Evolutionary conservation across 495 filamentous ascomycete species (phyloP).

Genomic region (Lepraria neglecta): DNA sequence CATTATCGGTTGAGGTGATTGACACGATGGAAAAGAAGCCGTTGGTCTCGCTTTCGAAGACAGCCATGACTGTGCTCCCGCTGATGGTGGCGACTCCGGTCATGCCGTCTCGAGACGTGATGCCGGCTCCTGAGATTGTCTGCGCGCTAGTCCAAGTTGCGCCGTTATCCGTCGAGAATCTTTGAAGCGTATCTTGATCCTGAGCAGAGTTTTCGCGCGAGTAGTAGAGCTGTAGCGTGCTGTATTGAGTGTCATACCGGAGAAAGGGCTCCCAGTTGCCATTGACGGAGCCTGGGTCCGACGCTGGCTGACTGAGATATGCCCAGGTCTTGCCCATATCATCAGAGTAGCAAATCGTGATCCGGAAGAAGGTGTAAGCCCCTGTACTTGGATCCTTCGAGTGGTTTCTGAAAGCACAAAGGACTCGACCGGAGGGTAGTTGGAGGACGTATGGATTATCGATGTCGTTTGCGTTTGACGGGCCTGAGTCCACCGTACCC

Average conservation of each 20-base stretch:
- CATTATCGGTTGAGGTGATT: slow-evolving; percentile 42
- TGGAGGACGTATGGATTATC: slow-evolving; percentile 48
- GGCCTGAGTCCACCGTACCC: slow-evolving; percentile 31
- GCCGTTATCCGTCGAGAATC: slow-evolving; percentile 43
- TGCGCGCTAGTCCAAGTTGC: slow-evolving; percentile 36
- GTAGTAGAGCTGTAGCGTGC: slow-evolving; percentile 46
- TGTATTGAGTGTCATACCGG: slow-evolving; percentile 33
- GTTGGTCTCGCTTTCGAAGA: slow-evolving; percentile 42
- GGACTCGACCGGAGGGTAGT: slow-evolving; percentile 40
- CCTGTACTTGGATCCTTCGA: slow-evolving; percentile 29
- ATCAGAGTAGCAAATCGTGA: slow-evolving; percentile 43
- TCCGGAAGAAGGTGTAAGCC: slow-evolving; percentile 44
- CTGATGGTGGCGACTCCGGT: slow-evolving; percentile 39
- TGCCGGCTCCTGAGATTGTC: slow-evolving; percentile 36
- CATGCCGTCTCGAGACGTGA: slow-evolving; percentile 46
- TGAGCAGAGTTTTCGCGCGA: slow-evolving; percentile 37
- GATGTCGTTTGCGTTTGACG: slow-evolving; percentile 37
- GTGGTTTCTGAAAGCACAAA: slow-evolving; percentile 48
- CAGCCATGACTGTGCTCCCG: slow-evolving; percentile 38
- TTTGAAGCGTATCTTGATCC: slow-evolving; percentile 48
- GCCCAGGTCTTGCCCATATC: slow-evolving; percentile 43
- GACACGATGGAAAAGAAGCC: slow-evolving; percentile 41
- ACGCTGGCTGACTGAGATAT: slow-evolving; percentile 42
- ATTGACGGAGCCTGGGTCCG: slow-evolving; percentile 30
- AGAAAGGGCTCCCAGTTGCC: slow-evolving; percentile 50